Base-by-base conservation (phyloP, 1,284 basidiomycete species). In the Anthracocystis setariae region DNA sequence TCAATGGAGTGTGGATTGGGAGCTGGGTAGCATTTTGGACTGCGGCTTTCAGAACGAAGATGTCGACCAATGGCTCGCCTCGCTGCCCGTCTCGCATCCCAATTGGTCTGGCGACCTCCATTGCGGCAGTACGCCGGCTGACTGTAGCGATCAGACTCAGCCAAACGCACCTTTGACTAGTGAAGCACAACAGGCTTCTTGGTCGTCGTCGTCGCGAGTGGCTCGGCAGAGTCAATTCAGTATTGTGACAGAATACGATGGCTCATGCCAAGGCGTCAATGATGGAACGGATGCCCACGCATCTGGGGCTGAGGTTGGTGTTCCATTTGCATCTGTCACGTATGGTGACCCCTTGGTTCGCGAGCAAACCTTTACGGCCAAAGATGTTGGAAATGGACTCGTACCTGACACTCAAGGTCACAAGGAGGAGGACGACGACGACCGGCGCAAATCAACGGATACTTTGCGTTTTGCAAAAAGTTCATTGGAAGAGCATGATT, bases 61-160 rank as follows among this genome's bases (percentile, higher is more conserved):
- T 4, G 49, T 63, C 39, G 51, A 54, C n/a, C 42, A 49, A 35
- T 43, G 66, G 33, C 58, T 74, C 21, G 67, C 71, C 18, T 67
- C 68, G 8, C 35, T 69, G 42, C 70, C 70, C 12, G 46, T 73
- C 15, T 69, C 71, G 10, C 76, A 77, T 33, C 72, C 64, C 37
- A 64, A 56, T 10, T 77, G 74, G 74, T 67, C 71, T 5, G 68
- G 71, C 21, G 76, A 76, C 39, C 53, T 76, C 3, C 66, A 66
- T 25, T 71, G 61, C 27, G 59, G 49, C 10, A 18, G 50, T 3
- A 50, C 59, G 25, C 33, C 54, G 18, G 46, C 46, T 24, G 51
- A 21, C 12, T 12, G 13, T 12, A 46, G 44, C 20, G 58, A 29
- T 3, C 18, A n/a, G 18, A n/a, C 17, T 21, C n/a, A 25, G 15